Evolutionary conservation across 2,329 filamentous ascomycete species (phyloP), one percentile per base, ranked within the genome.

Genomic region (Fonsecaea erecta): DNA sequence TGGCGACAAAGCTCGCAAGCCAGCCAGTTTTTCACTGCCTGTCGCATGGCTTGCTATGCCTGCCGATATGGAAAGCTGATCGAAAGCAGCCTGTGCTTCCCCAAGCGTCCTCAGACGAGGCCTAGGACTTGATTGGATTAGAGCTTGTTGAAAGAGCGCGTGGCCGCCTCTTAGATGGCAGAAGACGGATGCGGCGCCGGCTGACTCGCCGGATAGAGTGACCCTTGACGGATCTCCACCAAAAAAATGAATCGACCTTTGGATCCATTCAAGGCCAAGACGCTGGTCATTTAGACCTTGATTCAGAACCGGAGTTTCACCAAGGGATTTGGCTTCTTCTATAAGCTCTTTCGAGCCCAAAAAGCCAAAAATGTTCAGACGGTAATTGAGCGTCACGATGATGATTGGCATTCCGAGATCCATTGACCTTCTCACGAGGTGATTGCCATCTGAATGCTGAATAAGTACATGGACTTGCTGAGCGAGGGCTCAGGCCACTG

Each of bases 1-100:
- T 26, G 57, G 26, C 2, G 46, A 35, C 24, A 28, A 52, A 9
- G 40, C 32, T n/a, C 57, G 57, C 30, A 60, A 16, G n/a, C 24
- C 30, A 16, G 52, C 80, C 75, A 64, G 78, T 75, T 28, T 79
- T 79, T 63, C 83, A n/a, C n/a, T 12, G 35, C 78, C 11, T 82
- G 82, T 40, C 83, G 77, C 64, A 83, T 75, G 14, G 83, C 59
- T 21, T 76, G 73, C 48, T 77, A 71, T 65, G 79, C 83, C 81
- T 81, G 84, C 14, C 74, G 71, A 32, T 75, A 76, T 4, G 76
- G 74, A 48, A 75, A 66, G 37, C 74, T 68, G 7, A 74, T 75
- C 34, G 77, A 74, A 16, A 76, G 70, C 43, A 75, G 74, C 26
- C 74, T 73, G 18, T 68, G 73, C 16, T 16, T 52, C 34, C 16